These are phyloP conservation scores for Pythium rishiriense DNA, from an alignment of 352 stramenopile species.

Conservation along the genomic window DNA sequence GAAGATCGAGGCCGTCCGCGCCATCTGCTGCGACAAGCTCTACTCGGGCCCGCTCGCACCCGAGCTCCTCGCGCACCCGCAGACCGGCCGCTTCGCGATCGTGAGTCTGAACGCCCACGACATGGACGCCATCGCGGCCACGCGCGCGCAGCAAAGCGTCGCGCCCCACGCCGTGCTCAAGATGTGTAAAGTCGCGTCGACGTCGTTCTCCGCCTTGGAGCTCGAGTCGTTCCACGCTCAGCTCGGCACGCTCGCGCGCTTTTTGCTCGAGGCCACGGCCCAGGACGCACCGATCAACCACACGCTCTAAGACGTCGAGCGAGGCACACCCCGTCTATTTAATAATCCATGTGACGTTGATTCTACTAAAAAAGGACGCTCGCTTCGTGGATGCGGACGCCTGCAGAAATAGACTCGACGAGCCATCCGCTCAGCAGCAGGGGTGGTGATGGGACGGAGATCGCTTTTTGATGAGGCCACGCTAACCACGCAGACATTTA, in stretches of 20 bases:
- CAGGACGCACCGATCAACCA: conserved; percentile 30
- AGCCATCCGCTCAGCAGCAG: too few species aligned
- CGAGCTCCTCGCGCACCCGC: conserved; percentile 19
- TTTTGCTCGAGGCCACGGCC: conserved; percentile 30
- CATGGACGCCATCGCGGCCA: conserved; percentile 22
- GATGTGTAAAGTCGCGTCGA: conserved; percentile 20
- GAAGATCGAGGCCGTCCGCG: conserved; percentile 15
- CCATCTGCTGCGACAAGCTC: conserved; percentile 21
- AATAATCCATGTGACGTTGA: conserved; percentile 2
- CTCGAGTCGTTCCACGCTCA: conserved; percentile 41
- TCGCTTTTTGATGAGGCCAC: too few species aligned
- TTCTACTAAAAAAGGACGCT: too few species aligned
- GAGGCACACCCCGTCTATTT: too few species aligned
- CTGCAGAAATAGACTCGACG: too few species aligned
- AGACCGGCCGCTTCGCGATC: conserved; percentile 21
- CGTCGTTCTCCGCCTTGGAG: conserved; percentile 18
- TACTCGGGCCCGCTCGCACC: conserved; percentile 17
- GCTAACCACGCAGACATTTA: too few species aligned
- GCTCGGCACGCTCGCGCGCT: conserved; percentile 31
- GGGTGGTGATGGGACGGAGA: too few species aligned
- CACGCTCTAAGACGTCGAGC: conserved; percentile 13
- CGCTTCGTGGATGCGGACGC: too few species aligned
- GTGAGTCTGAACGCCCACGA: conserved; percentile 20
- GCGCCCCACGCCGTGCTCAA: conserved; percentile 24
- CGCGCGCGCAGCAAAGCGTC: conserved; percentile 13